These are phyloP conservation scores for Apiospora malaysiana DNA, from an alignment of 2,329 filamentous ascomycete species.

Conservation along the genomic window DNA sequence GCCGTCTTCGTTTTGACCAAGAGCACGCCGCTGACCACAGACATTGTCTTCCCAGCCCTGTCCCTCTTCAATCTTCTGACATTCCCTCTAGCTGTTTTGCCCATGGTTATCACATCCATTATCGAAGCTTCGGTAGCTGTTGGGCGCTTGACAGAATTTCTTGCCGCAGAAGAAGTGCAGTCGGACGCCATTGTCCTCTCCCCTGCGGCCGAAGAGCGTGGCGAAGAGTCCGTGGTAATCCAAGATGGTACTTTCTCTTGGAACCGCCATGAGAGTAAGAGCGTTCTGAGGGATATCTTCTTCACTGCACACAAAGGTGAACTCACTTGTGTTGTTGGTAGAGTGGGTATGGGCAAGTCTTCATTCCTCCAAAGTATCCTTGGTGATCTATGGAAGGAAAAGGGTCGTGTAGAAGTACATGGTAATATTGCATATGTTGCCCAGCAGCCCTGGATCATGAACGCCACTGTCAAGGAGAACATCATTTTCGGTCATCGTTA, in stretches of 20 bases:
- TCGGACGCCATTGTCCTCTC: conserved; percentile 76
- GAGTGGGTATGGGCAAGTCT: conserved; percentile 95
- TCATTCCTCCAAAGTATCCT: conserved; percentile 88
- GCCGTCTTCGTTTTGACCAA: conserved; percentile 89
- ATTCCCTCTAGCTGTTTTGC: conserved; percentile 90
- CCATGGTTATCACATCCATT: conserved; percentile 97
- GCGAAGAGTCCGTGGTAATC: conserved; percentile 86
- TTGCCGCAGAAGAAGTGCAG: conserved; percentile 89
- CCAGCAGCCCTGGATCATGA: conserved; percentile 96
- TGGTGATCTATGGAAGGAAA: conserved; percentile 89
- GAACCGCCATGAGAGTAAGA: conserved; percentile 79
- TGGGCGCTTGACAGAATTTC: conserved; percentile 81
- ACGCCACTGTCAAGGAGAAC: conserved; percentile 95
- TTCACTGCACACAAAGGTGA: conserved; percentile 92
- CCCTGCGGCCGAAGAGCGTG: conserved; percentile 73
- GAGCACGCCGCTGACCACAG: conserved; percentile 82
- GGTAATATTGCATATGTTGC: conserved; percentile 90
- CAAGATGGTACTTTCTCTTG: conserved; percentile 90
- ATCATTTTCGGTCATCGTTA: conserved; percentile 95
- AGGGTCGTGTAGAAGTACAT: conserved; percentile 81
- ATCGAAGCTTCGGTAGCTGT: conserved; percentile 96
- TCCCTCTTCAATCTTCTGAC: conserved; percentile 93
- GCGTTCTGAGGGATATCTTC: conserved; percentile 80
- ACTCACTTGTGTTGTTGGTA: conserved; percentile 88
- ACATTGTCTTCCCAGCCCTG: conserved; percentile 93